These are phyloP conservation scores for Cutaneotrichosporon arboriforme DNA, from an alignment of 1,284 basidiomycete genomes.

Conservation along the genomic window DNA sequence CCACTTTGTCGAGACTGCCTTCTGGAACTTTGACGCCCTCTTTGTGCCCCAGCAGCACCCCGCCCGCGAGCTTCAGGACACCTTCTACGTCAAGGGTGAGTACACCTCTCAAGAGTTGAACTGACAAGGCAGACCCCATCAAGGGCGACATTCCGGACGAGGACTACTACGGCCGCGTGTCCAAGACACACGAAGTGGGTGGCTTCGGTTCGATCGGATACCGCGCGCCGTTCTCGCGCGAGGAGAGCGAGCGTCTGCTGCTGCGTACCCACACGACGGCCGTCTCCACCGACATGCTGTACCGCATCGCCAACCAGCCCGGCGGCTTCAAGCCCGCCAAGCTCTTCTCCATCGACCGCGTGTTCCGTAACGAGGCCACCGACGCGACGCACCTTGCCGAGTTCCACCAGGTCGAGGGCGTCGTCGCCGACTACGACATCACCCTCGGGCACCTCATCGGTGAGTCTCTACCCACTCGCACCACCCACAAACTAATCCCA, in stretches of 20 bases:
- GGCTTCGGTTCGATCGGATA: conserved; percentile 96
- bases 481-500: conserved; percentile 35
- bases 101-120: conserved; percentile 3
- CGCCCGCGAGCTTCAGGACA: conserved; percentile 95
- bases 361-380: conserved; percentile 98
- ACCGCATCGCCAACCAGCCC: conserved; percentile 70
- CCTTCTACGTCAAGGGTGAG: conserved; percentile 91
- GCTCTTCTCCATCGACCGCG: conserved; percentile 95
- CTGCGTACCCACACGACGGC: conserved; percentile 97
- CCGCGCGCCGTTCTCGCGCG: conserved; percentile 90
- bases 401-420: conserved; percentile 99
- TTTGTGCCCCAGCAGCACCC: conserved; percentile 99
- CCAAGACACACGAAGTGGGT: conserved; percentile 80
- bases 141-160: conserved; percentile 69
- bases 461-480: conserved; percentile 41
- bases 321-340: conserved; percentile 92
- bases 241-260: conserved; percentile 85
- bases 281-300: conserved; percentile 90
- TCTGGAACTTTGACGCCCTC: conserved; percentile 99
- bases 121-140: conserved; percentile 65
- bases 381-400: conserved; percentile 99
- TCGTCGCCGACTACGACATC: conserved; percentile 88
- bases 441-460: conserved; percentile 97
- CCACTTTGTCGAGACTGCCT: conserved; percentile 93
- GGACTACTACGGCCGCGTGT: conserved; percentile 85